These are phyloP conservation scores for Fusarium dlaminii DNA, from an alignment of 2,329 filamentous ascomycete species.

Conservation along the genomic window DNA sequence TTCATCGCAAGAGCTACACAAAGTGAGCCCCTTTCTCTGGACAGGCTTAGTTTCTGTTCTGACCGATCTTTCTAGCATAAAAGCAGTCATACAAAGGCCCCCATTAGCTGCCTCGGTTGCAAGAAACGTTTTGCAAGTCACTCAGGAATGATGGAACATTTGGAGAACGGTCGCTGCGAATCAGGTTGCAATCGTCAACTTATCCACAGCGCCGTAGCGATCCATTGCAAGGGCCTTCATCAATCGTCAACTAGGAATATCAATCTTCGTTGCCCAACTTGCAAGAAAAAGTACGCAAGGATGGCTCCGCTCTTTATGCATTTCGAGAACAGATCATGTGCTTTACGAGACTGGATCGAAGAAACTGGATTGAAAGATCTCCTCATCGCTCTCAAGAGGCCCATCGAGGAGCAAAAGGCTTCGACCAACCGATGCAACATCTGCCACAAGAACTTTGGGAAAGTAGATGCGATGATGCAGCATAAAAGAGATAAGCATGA, in stretches of 20 bases:
- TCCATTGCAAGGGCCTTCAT: neutral
- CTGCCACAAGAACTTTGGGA: neutral
- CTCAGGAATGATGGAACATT: neutral
- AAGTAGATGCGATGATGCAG: neutral
- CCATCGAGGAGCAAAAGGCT: neutral
- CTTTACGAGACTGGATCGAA: neutral
- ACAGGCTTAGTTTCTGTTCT: no score
- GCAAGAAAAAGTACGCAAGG: rapidly evolving
- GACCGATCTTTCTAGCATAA: no score
- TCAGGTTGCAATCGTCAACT: neutral
- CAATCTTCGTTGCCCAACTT: neutral
- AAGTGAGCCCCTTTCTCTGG: neutral
- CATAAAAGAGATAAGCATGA: neutral
- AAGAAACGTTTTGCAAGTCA: rapidly evolving
- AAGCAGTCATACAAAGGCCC: neutral
- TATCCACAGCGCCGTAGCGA: neutral
- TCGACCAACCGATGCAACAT: rapidly evolving
- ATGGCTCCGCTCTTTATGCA: neutral
- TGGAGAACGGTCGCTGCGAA: neutral
- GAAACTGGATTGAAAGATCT: neutral
- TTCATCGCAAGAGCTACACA: rapidly evolving
- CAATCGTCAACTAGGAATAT: neutral
- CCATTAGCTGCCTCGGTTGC: neutral
- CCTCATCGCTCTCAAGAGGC: neutral
- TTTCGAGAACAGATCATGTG: neutral